Conservation (phyloP, 1,284 basidiomycete species). For the Ganoderma boninense region DNA sequence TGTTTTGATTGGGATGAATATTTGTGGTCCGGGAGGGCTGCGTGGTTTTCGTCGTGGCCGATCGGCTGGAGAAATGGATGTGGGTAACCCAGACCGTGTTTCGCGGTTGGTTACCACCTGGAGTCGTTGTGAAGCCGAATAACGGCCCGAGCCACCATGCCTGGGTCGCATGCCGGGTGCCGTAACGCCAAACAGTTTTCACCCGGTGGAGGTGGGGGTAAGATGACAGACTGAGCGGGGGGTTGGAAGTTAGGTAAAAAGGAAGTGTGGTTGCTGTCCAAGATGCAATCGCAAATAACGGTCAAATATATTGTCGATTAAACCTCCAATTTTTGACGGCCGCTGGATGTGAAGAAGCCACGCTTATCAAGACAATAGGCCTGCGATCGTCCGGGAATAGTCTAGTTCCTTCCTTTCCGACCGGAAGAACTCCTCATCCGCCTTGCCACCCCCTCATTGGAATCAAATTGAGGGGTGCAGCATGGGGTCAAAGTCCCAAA, state of each 20-base stretch:
- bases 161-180: neutral
- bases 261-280: neutral
- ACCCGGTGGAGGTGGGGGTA: neutral
- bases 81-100: neutral
- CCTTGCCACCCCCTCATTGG: neutral
- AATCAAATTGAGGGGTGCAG: neutral
- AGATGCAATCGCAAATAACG: neutral
- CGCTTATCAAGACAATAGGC: neutral
- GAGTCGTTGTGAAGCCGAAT: neutral
- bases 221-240: neutral
- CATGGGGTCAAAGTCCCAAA: conserved; percentile 1
- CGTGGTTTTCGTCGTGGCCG: neutral
- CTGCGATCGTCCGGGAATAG: neutral
- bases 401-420: neutral
- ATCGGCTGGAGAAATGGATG: conserved; percentile 1
- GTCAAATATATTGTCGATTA: neutral
- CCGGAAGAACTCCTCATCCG: neutral
- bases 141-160: neutral
- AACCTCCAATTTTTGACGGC: neutral
- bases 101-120: neutral
- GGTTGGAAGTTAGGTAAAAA: neutral
- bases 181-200: neutral
- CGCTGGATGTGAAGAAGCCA: neutral
- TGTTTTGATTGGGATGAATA: neutral
- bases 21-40: neutral